phyloP scores from a whole-genome alignment of 192 early-diverging fungal species.

The Obelidium mucronatum region DNA sequence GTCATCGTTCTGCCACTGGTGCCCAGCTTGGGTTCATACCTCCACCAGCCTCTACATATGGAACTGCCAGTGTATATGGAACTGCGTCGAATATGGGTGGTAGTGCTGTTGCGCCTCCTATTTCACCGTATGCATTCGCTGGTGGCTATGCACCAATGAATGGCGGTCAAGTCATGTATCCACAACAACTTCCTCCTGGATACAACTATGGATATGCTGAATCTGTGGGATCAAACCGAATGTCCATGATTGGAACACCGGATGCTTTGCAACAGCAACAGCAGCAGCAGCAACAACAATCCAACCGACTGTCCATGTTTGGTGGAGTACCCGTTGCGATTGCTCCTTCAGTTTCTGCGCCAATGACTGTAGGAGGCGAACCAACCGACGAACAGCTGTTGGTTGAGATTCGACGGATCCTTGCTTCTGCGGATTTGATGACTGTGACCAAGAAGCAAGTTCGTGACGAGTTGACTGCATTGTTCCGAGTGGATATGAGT shows the following conservation, averaged over 20 bases:
- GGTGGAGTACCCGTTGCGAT: neutral
- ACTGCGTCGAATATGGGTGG: slow-evolving; percentile 15
- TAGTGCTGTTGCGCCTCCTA: neutral
- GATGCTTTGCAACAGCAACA: neutral
- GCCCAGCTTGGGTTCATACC: slow-evolving; percentile 11
- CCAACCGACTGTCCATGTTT: neutral
- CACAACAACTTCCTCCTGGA: slow-evolving; percentile 19
- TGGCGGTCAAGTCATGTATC: neutral
- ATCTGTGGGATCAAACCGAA: slow-evolving; percentile 9
- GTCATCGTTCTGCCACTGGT: neutral
- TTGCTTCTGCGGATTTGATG: slow-evolving; percentile 92
- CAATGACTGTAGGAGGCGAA: neutral
- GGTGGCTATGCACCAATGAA: neutral
- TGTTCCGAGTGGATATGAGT: slow-evolving; percentile 86
- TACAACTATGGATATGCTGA: slow-evolving; percentile 33
- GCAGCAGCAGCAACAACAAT: neutral
- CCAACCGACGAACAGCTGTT: slow-evolving; percentile 53
- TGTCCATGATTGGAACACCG: neutral
- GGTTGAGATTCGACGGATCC: slow-evolving; percentile 61
- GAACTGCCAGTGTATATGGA: slow-evolving; percentile 30
- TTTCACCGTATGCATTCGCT: slow-evolving; percentile 12
- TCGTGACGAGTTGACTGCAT: slow-evolving; percentile 82
- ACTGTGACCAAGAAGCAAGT: slow-evolving; percentile 98
- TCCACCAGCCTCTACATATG: slow-evolving; percentile 35
- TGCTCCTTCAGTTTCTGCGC: neutral